Conservation (phyloP, 768 basidiomycete genomes). For the Gelatoporia subvermispora region DNA sequence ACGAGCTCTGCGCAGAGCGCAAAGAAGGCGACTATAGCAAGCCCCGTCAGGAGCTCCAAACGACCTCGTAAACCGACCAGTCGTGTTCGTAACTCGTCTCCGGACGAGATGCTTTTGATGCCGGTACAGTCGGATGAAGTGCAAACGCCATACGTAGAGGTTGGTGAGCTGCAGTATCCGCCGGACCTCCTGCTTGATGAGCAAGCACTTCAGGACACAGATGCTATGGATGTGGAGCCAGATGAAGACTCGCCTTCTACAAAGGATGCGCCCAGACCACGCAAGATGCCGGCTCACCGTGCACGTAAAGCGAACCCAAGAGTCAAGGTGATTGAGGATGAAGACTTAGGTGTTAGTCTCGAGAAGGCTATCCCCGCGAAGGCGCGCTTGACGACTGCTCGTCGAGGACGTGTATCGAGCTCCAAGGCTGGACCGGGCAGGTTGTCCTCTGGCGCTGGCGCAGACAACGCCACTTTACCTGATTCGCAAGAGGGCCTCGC, state of each 20-base stretch:
- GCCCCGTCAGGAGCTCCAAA: neutral
- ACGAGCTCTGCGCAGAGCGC: too few relatives aligned
- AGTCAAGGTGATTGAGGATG: constrained; percentile 45
- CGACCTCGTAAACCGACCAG: neutral
- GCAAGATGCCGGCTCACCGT: constrained; percentile 35
- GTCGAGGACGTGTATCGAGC: constrained; percentile 3
- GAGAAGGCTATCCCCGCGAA: constrained; percentile 47
- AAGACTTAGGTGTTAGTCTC: constrained; percentile 12
- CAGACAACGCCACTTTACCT: constrained; percentile 47
- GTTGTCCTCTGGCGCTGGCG: constrained; percentile 39
- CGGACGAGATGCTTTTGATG: constrained; percentile 13
- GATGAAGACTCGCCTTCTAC: neutral
- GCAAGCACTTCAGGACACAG: neutral
- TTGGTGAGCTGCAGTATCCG: too few relatives aligned
- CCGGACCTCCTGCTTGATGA: constrained; percentile 1
- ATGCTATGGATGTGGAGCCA: neutral
- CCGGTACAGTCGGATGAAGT: neutral
- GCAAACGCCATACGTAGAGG: neutral
- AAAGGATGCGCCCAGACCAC: neutral
- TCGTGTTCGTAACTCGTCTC: constrained; percentile 4
- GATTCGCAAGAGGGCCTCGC: constrained; percentile 48
- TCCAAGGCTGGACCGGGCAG: constrained; percentile 40
- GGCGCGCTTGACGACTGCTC: constrained; percentile 34
- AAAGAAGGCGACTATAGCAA: neutral
- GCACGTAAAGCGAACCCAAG: constrained; percentile 47